phyloP scores from a whole-genome alignment of 2,329 filamentous ascomycete genomes.

The Myriosclerotinia scirpicola region DNA sequence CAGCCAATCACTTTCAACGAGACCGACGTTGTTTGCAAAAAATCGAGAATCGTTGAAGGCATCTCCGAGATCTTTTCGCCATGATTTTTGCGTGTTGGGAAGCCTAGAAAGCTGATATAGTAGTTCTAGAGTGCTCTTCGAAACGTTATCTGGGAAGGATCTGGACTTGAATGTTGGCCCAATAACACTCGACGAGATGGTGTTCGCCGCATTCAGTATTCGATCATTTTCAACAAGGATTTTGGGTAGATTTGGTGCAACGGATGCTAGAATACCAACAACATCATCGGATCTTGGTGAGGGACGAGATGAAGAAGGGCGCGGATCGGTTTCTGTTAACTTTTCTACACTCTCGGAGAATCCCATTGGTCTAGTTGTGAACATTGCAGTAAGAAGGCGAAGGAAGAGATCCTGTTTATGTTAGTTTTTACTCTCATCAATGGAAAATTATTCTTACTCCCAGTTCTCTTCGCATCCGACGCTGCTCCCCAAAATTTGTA shows the following conservation, averaged over 20 bases:
- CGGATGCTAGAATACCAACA: slow-evolving; percentile 72
- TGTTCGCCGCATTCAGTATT: slow-evolving; percentile 72
- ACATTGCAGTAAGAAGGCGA: slow-evolving; percentile 85
- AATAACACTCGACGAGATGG: slow-evolving; percentile 81
- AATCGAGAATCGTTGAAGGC: slow-evolving; percentile 89
- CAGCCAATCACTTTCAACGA: slow-evolving; percentile 77
- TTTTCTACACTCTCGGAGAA: slow-evolving; percentile 57
- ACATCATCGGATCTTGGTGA: slow-evolving; percentile 65
- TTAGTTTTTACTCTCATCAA: slow-evolving; percentile 7
- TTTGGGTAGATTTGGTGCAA: slow-evolving; percentile 77
- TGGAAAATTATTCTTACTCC: slow-evolving; percentile 59
- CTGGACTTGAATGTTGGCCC: slow-evolving; percentile 81
- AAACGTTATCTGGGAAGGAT: slow-evolving; percentile 82
- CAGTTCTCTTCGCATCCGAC: slow-evolving; percentile 85
- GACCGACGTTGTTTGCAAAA: slow-evolving; percentile 65
- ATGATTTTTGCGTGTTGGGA: slow-evolving; percentile 78
- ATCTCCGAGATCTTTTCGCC: slow-evolving; percentile 90
- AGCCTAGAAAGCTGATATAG: slow-evolving; percentile 76
- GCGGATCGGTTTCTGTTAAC: slow-evolving; percentile 43
- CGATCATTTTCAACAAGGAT: slow-evolving; percentile 86
- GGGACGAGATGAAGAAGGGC: slow-evolving; percentile 31
- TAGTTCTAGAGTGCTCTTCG: slow-evolving; percentile 67
- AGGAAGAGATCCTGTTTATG: slow-evolving; percentile 75
- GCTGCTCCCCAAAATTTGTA: slow-evolving; percentile 93
- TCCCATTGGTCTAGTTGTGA: slow-evolving; percentile 80